Evolutionary conservation across 768 basidiomycete genomes (phyloP).

Genomic region (Lactifluus piperatus): DNA sequence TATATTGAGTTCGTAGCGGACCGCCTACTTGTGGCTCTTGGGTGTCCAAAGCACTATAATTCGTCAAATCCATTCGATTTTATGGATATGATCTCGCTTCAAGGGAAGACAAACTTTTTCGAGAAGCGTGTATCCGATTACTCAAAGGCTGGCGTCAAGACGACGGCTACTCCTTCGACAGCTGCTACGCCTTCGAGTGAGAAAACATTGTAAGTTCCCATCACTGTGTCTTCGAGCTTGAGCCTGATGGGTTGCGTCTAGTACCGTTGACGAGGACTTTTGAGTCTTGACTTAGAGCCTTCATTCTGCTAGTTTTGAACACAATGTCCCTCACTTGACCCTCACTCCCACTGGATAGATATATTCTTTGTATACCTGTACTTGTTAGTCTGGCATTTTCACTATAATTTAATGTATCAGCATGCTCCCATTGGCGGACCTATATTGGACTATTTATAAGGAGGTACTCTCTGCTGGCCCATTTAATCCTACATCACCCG

Average conservation of each 20-base stretch:
- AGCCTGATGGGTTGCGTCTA: neutral
- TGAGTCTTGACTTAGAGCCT: neutral
- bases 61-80: conserved; percentile 82
- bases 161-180: conserved; percentile 3
- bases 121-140: conserved; percentile 91
- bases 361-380: conserved; percentile 11
- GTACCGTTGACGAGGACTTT: conserved; percentile 17
- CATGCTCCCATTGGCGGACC: neutral
- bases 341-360: neutral
- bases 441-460: neutral
- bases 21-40: conserved; percentile 74
- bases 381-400: conserved; percentile 11
- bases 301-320: neutral
- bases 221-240: neutral
- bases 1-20: conserved; percentile 92
- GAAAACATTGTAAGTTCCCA: conserved; percentile 34
- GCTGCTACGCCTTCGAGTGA: conserved; percentile 8
- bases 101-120: conserved; percentile 97
- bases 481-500: no score
- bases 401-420: conserved; percentile 16
- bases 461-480: no score
- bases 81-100: conserved; percentile 91
- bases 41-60: conserved; percentile 73
- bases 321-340: neutral
- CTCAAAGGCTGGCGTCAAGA: conserved; percentile 49